phyloP scores from a whole-genome alignment of 1,284 basidiomycete species.

The Grifola frondosa region DNA sequence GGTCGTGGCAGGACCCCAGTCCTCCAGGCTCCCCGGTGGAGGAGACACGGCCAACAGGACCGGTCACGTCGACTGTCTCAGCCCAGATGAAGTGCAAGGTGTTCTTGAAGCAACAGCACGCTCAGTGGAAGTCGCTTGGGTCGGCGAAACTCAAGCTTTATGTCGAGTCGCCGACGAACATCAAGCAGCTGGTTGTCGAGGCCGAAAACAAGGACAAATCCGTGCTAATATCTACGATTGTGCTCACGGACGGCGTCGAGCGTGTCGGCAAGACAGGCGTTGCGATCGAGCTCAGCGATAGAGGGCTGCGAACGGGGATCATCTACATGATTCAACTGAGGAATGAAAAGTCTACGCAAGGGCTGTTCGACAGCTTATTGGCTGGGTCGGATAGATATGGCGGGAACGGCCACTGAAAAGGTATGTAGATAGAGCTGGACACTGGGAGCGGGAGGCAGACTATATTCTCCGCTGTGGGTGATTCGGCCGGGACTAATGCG shows the following conservation, averaged over 20 bases:
- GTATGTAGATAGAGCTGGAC: too few species aligned
- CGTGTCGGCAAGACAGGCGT: slow-evolving; percentile 97
- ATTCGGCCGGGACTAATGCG: too few species aligned
- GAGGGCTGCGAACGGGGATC: slow-evolving; percentile 89
- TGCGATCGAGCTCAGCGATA: slow-evolving; percentile 92
- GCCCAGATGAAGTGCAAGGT: slow-evolving; percentile 99
- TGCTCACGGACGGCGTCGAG: slow-evolving; percentile 95
- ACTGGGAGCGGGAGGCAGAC: too few species aligned
- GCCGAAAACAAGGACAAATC: slow-evolving; percentile 78
- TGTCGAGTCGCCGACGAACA: slow-evolving; percentile 76
- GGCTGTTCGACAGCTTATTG: slow-evolving; percentile 85
- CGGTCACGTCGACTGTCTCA: slow-evolving; percentile 72
- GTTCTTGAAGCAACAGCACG: slow-evolving; percentile 93
- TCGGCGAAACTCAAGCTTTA: slow-evolving; percentile 88
- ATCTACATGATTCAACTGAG: slow-evolving; percentile 96
- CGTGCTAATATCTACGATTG: slow-evolving; percentile 91
- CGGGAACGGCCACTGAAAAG: slow-evolving; percentile 7
- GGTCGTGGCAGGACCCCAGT: slow-evolving; percentile 58
- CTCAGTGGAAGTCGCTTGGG: slow-evolving; percentile 96
- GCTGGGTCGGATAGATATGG: slow-evolving; percentile 70
- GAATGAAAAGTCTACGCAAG: slow-evolving; percentile 84
- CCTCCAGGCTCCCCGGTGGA: slow-evolving; percentile 76
- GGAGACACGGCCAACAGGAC: slow-evolving; percentile 58
- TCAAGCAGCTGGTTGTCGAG: slow-evolving; percentile 97
- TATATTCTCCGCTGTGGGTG: too few species aligned